Evolutionary conservation across 805 yeast species (phyloP).

Genomic region (Yueomyces sinensis): DNA sequence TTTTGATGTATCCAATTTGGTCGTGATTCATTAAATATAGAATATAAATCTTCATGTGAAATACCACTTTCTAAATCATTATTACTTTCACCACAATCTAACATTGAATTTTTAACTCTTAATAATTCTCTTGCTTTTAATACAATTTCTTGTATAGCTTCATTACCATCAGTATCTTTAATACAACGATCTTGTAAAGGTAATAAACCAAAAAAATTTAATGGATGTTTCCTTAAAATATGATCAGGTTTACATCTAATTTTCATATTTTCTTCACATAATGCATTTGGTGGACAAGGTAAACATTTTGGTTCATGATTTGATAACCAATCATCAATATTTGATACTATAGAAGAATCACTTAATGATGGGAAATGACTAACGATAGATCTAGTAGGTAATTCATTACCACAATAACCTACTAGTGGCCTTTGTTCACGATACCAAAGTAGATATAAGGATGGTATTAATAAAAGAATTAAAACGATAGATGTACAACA

Average conservation of each 20-base stretch:
- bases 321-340: constrained; percentile 14
- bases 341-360: neutral
- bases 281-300: constrained; percentile 68
- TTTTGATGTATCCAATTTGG: constrained; percentile 27
- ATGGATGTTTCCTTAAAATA: constrained; percentile 27
- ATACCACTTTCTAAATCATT: constrained; percentile 37
- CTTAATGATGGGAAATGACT: neutral
- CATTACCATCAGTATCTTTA: constrained; percentile 55
- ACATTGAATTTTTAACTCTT: constrained; percentile 48
- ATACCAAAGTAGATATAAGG: constrained; percentile 31
- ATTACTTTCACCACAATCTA: constrained; percentile 37
- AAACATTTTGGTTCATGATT: constrained; percentile 46
- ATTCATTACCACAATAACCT: constrained; percentile 64
- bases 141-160: constrained; percentile 48
- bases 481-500: neutral
- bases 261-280: constrained; percentile 45
- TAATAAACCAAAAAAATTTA: constrained; percentile 34
- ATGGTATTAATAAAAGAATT: neutral
- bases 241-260: constrained; percentile 56
- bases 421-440: constrained; percentile 44
- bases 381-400: constrained; percentile 8
- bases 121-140: constrained; percentile 47
- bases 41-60: constrained; percentile 31
- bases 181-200: constrained; percentile 55
- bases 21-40: constrained; percentile 26